phyloP scores from a whole-genome alignment of 306 rosid species.

The Casuarina equisetifolia region DNA sequence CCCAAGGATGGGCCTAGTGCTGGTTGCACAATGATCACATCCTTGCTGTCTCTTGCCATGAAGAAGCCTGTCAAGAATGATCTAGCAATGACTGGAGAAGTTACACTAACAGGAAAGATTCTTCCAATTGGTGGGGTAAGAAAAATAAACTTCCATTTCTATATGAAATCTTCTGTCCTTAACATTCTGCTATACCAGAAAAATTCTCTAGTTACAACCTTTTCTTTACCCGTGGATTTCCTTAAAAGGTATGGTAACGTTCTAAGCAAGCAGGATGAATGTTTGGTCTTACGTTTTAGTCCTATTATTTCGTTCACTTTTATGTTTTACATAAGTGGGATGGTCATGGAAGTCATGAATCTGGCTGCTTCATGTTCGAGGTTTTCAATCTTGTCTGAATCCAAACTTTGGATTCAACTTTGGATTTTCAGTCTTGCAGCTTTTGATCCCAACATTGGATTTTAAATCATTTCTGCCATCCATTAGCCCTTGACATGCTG shows the following conservation, averaged over 20 bases:
- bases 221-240: neutral
- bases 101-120: conserved; percentile 91
- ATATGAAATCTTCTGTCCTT: conserved; percentile 11
- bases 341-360: neutral
- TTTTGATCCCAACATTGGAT: neutral
- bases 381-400: neutral
- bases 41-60: conserved; percentile 83
- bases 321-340: neutral
- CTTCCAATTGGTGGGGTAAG: conserved; percentile 99
- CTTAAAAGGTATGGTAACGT: conserved; percentile 3
- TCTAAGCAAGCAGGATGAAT: neutral
- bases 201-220: conserved; percentile 9
- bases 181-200: neutral
- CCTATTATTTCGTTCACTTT: neutral
- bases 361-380: neutral
- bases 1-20: conserved; percentile 99
- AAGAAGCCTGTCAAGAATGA: conserved; percentile 87
- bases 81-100: conserved; percentile 99
- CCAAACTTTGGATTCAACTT: too few species aligned
- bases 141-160: conserved; percentile 14
- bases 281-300: neutral
- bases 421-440: neutral
- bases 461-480: neutral
- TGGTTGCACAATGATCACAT: conserved; percentile 98
- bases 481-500: neutral